Conservation (phyloP, 2,329 filamentous ascomycete species). For the Colletotrichum orbiculare region DNA sequence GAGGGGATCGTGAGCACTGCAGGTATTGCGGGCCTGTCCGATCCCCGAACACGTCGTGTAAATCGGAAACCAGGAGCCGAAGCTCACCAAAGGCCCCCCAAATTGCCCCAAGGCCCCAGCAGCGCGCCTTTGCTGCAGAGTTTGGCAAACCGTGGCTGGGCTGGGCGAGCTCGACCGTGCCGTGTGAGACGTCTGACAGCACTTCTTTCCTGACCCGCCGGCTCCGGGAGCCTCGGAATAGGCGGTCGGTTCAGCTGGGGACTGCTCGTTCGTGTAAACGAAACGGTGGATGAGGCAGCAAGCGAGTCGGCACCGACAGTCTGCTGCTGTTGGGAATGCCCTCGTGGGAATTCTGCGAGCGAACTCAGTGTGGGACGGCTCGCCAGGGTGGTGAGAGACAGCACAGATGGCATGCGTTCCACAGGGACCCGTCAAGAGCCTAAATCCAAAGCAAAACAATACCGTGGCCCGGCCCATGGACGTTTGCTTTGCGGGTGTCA, state of each 20-base stretch:
- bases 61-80: slow-evolving; percentile 28
- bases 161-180: too few species aligned
- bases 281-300: background rate
- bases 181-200: too few species aligned
- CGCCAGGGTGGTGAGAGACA: background rate
- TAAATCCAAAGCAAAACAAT: background rate
- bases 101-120: background rate
- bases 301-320: background rate
- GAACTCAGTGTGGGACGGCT: slow-evolving; percentile 6
- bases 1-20: slow-evolving; percentile 25
- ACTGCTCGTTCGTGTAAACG: too few species aligned
- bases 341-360: background rate
- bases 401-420: slow-evolving; percentile 9
- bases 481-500: too few species aligned
- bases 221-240: too few species aligned
- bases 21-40: slow-evolving; percentile 23
- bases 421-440: background rate
- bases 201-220: background rate
- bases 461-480: background rate
- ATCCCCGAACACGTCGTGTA: slow-evolving; percentile 21
- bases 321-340: background rate
- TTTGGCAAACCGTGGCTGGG: too few species aligned
- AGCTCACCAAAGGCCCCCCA: too few species aligned
- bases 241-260: too few species aligned
- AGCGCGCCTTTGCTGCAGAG: too few species aligned